Conservation (phyloP, 1,284 basidiomycete genomes). For the Sporisorium reilianum region DNA sequence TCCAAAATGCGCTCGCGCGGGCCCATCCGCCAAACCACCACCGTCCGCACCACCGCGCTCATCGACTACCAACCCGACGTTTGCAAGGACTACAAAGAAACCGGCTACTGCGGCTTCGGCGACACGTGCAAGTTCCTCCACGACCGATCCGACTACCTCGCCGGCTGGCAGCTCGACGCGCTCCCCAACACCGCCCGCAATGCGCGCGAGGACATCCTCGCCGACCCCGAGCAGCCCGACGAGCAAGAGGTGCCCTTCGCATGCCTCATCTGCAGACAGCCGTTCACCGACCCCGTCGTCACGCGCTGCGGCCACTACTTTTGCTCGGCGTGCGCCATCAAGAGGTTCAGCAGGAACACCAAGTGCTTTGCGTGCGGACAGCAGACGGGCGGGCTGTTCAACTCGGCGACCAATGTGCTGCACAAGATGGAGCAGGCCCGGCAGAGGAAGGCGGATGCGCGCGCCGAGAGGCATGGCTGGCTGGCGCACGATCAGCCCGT, state of each 20-base stretch:
- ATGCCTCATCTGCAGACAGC: constrained; percentile 93
- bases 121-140: constrained; percentile 86
- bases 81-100: constrained; percentile 99
- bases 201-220: constrained; percentile 44
- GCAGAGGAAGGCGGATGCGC: constrained; percentile 31
- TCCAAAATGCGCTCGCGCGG: constrained; percentile 82
- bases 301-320: constrained; percentile 98
- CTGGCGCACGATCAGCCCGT: constrained; percentile 36
- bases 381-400: constrained; percentile 93
- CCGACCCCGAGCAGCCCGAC: constrained; percentile 70
- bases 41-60: constrained; percentile 93
- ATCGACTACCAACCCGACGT: constrained; percentile 99
- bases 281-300: constrained; percentile 92
- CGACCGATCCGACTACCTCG: constrained; percentile 81
- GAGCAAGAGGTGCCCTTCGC: constrained; percentile 94
- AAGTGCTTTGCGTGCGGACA: constrained; percentile 96
- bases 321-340: constrained; percentile 89
- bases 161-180: constrained; percentile 88
- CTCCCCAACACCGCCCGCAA: constrained; percentile 56
- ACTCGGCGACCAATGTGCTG: constrained; percentile 84
- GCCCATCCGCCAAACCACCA: constrained; percentile 72
- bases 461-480: constrained; percentile 25
- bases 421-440: constrained; percentile 74
- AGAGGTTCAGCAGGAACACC: constrained; percentile 90
- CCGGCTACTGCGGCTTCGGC: constrained; percentile 98